These are phyloP conservation scores for Oemleria cerasiformis DNA, from an alignment of 306 rosid species.

Conservation along the genomic window DNA sequence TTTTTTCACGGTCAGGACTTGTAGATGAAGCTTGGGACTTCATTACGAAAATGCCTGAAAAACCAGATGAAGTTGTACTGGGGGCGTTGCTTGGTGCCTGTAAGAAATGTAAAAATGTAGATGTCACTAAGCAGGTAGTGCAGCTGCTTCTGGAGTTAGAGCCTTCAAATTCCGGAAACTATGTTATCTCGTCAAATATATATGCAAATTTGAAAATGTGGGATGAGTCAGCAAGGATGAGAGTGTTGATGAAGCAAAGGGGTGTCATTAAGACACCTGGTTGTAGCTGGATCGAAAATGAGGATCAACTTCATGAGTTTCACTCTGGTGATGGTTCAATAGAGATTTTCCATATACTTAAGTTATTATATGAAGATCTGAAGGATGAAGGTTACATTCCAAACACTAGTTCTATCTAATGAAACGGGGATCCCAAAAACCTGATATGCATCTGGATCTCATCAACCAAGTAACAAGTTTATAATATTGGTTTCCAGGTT, in stretches of 20 bases:
- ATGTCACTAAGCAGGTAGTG: constrained; percentile 61
- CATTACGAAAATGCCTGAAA: constrained; percentile 79
- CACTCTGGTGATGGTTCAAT: constrained; percentile 64
- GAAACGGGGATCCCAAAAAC: neutral
- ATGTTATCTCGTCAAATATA: constrained; percentile 74
- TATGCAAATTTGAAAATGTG: constrained; percentile 64
- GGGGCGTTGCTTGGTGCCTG: constrained; percentile 93
- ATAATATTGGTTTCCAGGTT: constrained; percentile 6
- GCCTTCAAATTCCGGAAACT: constrained; percentile 87
- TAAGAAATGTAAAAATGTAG: constrained; percentile 58
- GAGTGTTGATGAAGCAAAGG: constrained; percentile 74
- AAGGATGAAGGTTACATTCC: constrained; percentile 79
- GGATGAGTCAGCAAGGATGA: constrained; percentile 91
- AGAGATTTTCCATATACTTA: constrained; percentile 37
- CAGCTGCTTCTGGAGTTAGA: constrained; percentile 72
- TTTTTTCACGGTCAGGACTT: constrained; percentile 80
- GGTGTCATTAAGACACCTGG: constrained; percentile 93
- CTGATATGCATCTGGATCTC: neutral
- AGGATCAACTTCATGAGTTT: constrained; percentile 69
- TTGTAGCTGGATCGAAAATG: constrained; percentile 88
- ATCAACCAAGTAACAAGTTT: neutral
- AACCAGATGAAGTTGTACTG: constrained; percentile 69
- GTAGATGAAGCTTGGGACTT: constrained; percentile 82
- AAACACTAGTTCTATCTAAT: constrained; percentile 23
- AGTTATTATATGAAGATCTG: constrained; percentile 59